Evolutionary conservation across 2,329 filamentous ascomycete genomes (phyloP), one percentile per base, ranked within the genome.

Genomic region (Exophiala sideris): DNA sequence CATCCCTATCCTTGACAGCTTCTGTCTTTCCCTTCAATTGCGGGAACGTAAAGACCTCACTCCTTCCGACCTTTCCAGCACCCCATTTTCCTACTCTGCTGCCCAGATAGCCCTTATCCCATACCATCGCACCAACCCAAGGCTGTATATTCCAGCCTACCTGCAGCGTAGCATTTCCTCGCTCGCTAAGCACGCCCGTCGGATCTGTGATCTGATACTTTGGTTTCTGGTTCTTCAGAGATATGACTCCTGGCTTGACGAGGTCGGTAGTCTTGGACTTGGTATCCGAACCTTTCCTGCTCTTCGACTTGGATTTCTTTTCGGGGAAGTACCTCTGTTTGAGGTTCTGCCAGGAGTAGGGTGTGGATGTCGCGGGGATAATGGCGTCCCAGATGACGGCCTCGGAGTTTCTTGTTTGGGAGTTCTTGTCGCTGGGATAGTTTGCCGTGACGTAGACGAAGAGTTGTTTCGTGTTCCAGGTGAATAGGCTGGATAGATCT

Each of bases 161-260:
- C 65, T 86, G 84, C 59, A 99, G 76, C 29, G 83, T 85, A 52
- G 92, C 89, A 68, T 94, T 85, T 47, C 80, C 76, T 45, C 84
- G 78, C 66, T 87, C 80, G 42, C 89, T 88, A 62, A 97, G 79
- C 70, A 85, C 85, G 57, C 91, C 88, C 9, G 81, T 82, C 9
- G 92, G 88, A 70, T 96, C 91, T 3, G 91, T 95, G 73, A 99
- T 94, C 69, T 96, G 91, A 78, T 99, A 99, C 73, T 99, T 99
- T 2, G 91, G 88, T 68, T 86, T 87, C 71, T 96, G 89, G 71
- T 91, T 91, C 68, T 85, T 84, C 62, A 97, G 79, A 53, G 83
- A 80, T 36, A 97, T 74, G 49, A 88, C 80, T 29, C 91, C 92
- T 1, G 72, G 71, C 6, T 62, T 63, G 35, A 55, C 56, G 14